Conservation (phyloP, 208 protist genomes). For the Leishmania tarentolae region DNA sequence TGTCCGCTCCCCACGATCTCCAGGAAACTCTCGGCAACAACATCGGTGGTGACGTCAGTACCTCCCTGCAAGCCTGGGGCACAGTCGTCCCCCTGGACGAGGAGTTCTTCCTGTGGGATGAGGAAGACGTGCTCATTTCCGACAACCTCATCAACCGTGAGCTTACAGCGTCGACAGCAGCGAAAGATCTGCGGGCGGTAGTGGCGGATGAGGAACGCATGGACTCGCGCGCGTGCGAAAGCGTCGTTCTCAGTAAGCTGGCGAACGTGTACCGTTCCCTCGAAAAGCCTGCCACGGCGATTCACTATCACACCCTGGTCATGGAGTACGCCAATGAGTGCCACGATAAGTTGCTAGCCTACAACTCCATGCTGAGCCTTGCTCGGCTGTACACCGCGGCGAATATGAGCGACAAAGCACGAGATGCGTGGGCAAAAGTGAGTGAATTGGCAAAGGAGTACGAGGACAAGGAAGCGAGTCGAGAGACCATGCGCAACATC, state of each 20-base stretch:
- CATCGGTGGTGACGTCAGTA: neutral
- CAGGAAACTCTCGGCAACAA: neutral
- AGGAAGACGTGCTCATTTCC: conserved; percentile 34
- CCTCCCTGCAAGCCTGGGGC: conserved; percentile 27
- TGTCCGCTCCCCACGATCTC: neutral
- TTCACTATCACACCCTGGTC: conserved; percentile 80
- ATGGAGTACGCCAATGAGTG: conserved; percentile 69
- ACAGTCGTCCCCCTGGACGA: conserved; percentile 34
- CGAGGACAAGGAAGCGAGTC: conserved; percentile 80
- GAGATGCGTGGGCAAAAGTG: conserved; percentile 75
- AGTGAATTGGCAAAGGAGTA: conserved; percentile 81
- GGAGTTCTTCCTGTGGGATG: conserved; percentile 41
- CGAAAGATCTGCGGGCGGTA: conserved; percentile 47
- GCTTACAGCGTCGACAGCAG: conserved; percentile 24
- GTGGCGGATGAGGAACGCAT: conserved; percentile 55
- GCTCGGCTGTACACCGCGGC: conserved; percentile 73
- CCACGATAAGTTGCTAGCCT: conserved; percentile 74
- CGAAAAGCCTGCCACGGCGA: conserved; percentile 66
- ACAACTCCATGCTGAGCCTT: conserved; percentile 76
- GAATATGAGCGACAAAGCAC: conserved; percentile 49
- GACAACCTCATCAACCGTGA: conserved; percentile 37
- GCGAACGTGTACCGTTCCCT: conserved; percentile 80
- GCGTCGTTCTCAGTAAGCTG: conserved; percentile 72
- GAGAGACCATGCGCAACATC: conserved; percentile 89
- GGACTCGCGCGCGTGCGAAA: conserved; percentile 58